A percentile compares a stretch with the other conserved stretches of the same genome.
These are phyloP conservation scores for Penicillium occitanis DNA, from an alignment of 2,329 filamentous ascomycete species.

Conservation along the genomic window DNA sequence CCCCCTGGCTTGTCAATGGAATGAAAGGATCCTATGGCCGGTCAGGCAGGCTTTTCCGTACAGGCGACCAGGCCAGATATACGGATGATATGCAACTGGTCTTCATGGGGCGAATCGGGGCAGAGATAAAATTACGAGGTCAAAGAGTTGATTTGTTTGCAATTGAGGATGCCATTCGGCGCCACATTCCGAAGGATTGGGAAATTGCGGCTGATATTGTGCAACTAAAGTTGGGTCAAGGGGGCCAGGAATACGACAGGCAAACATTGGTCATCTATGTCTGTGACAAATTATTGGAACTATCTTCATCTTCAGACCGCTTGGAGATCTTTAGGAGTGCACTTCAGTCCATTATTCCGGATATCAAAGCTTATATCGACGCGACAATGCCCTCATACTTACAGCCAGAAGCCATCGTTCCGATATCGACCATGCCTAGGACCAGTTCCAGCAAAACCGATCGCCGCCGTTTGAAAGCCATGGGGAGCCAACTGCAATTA, in stretches of 20 bases:
- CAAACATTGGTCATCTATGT: neutral
- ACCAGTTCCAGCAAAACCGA: neutral
- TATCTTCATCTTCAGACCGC: neutral
- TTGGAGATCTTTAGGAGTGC: neutral
- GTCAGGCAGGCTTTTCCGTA: neutral
- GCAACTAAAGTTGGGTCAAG: neutral
- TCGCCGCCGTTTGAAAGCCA: neutral
- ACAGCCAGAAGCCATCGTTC: neutral
- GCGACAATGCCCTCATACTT: neutral
- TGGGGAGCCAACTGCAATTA: neutral
- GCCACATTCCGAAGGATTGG: neutral
- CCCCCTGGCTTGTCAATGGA: neutral
- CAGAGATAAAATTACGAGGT: constrained; percentile 29
- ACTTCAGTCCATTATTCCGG: neutral
- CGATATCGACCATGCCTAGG: neutral
- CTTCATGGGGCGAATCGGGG: constrained; percentile 22
- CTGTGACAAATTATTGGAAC: neutral
- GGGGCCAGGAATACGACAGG: neutral
- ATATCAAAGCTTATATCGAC: neutral
- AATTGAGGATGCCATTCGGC: neutral
- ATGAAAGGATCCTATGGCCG: neutral
- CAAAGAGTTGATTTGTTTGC: constrained; percentile 22
- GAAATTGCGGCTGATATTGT: neutral
- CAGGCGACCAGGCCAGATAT: constrained; percentile 15
- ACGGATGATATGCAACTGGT: constrained; percentile 26